Base-by-base conservation (phyloP, 441 rosid species). In the Croton setiger region DNA sequence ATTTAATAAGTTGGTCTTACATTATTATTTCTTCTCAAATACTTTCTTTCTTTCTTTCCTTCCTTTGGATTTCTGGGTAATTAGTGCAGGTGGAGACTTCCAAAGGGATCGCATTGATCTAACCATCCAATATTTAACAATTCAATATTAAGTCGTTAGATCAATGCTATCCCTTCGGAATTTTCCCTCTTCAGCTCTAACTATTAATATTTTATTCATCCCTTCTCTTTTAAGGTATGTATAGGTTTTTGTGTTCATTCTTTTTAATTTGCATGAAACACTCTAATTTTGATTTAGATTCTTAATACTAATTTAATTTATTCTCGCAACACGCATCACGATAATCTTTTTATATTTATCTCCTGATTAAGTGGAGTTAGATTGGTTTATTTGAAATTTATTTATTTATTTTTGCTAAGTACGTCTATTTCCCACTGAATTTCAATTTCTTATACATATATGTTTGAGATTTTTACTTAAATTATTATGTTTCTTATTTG, bases 71-170 rank as follows among this genome's bases (percentile, higher is more conserved):
- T 54, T 68, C 15, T 39, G 43, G 7, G 7, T 7, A 43, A 14
- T 71, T 78, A 79, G 90, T 57, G 90, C 83, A 76, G 80, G 55
- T 82, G 85, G 86, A 76, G 69, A 69, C 75, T 70, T 86, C 90
- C 87, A 83, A 86, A 86, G 90, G 90, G 90, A 86, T 86, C 90
- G 87, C 87, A 86, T 86, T 86, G 90, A 82, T 86, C 85, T 77
- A 57, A 82, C 69, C 47, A 45, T 44, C 4, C 5, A 9, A 7
- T 18, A 73, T 14, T 63, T 54, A 52, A 18, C 37, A 33, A 14
- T 7, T n/a, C 49, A 35, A 33, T 51, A n/a, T 0, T 69, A 5
- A 23, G 48, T 55, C 67, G 55, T 77, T 75, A 49, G 88, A 86
- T 82, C 86, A 27, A 84, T 86, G 90, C 86, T 64, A 82, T 84